Base-by-base conservation (phyloP, 306 rosid genomes). In the Psophocarpus tetragonolobus region DNA sequence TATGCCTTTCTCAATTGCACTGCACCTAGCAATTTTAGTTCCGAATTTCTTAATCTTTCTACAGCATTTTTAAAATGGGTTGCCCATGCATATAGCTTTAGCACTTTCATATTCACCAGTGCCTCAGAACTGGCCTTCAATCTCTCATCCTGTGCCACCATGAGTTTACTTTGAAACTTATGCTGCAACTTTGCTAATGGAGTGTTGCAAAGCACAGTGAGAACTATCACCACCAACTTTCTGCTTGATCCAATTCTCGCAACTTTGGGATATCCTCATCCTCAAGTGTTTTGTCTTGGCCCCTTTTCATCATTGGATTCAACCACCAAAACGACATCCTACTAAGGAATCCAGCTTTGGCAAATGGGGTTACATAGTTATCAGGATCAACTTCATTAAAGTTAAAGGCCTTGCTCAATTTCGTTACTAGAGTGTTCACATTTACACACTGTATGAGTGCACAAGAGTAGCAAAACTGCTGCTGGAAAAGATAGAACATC, bases 1-100 rank as follows among this genome's bases (percentile, higher is more conserved):
- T 84, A 88, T 1, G 89, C 82, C 70, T 56, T 91, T 33, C 80
- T 71, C 6, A 56, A 50, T 65, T 85, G 91, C 80, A 87, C 87
- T 4, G 84, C 81, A 4, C 78, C 36, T 67, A 91, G 70, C 89
- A 87, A 78, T 81, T 80, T 81, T 20, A 64, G 58, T 81, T 91
- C 96, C 41, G 35, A 78, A 47, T 66, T 73, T 69, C 96, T 88
- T 62, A 91, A 45, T 6, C 20, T 75, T 38, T 84, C 89, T 23
- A 85, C 82, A 1, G 74, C 85, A 0, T 17, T n/a, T 47, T 17
- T 47, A 15, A 47, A 47, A 47, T n/a, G 20, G 20, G 2, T 47
- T 47, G 15, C 53, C 53, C 53, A 47, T 4, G 53, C 53, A 47
- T 47, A 47, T 4, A 47, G 8, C 20, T n/a, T 47, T 10, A 47